phyloP scores from a whole-genome alignment of 192 early-diverging fungal genomes.

The Gryganskiella cystojenkinii region DNA sequence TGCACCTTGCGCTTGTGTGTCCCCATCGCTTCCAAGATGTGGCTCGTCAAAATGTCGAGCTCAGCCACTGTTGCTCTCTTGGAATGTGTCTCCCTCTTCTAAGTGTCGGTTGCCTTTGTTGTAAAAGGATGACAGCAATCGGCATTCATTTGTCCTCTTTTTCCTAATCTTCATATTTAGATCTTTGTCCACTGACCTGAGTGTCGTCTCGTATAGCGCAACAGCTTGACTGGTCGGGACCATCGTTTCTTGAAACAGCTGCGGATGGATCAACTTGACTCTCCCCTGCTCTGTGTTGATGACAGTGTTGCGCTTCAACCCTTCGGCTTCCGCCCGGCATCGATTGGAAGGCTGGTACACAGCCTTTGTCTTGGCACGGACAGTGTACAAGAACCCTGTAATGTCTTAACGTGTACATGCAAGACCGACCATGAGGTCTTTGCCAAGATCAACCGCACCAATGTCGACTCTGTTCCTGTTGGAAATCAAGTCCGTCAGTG shows the following conservation, averaged over 20 bases:
- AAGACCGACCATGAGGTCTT: background rate
- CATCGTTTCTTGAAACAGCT: too few species aligned
- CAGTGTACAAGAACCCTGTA: background rate
- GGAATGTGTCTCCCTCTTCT: background rate
- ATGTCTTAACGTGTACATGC: background rate
- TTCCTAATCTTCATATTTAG: background rate
- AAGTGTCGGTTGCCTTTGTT: background rate
- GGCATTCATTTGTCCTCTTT: background rate
- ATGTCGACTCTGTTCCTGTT: background rate
- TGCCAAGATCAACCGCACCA: background rate
- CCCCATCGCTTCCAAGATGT: background rate
- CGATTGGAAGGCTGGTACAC: background rate
- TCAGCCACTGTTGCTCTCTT: background rate
- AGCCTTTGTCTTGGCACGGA: constrained; percentile 1
- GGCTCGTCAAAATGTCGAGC: background rate
- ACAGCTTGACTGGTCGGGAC: background rate
- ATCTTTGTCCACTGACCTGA: background rate
- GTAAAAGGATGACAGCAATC: background rate
- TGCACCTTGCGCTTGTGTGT: background rate
- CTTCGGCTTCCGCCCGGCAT: background rate
- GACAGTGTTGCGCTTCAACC: background rate
- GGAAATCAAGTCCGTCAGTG: background rate
- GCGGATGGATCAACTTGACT: background rate
- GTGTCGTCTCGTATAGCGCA: background rate
- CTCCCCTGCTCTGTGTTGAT: background rate